Percentiles rank a stretch among this genome's conserved stretches.
Evolutionary conservation across 306 rosid species (phyloP).

Genomic region (Heteromeles arbutifolia): DNA sequence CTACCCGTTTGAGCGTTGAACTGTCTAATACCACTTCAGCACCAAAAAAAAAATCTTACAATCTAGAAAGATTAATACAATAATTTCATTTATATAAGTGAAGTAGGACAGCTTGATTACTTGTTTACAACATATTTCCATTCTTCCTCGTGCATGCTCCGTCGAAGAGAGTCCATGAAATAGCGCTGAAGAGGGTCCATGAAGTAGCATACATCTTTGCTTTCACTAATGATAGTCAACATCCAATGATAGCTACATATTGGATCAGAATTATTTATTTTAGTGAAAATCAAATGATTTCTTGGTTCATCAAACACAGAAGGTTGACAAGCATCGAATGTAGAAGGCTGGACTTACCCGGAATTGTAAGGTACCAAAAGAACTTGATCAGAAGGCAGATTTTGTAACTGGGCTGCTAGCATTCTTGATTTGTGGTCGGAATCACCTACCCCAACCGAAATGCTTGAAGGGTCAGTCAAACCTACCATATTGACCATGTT

Average conservation of each 20-base stretch:
- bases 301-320: not conserved
- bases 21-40: constrained; percentile 7
- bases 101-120: not conserved
- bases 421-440: not conserved
- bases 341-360: not conserved
- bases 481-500: constrained; percentile 5
- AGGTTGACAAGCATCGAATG: not conserved
- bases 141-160: constrained; percentile 11
- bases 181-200: constrained; percentile 8
- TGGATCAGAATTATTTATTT: not conserved
- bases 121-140: constrained; percentile 10
- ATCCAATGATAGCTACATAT: constrained; percentile 8
- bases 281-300: not conserved
- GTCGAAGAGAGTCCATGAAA: constrained; percentile 16
- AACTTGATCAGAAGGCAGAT: not conserved
- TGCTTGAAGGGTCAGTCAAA: constrained; percentile 2
- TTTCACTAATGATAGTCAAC: constrained; percentile 6
- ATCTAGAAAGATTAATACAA: not conserved
- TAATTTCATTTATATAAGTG: not conserved
- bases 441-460: not conserved
- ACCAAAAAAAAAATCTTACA: not conserved
- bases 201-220: constrained; percentile 5
- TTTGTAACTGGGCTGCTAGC: not conserved
- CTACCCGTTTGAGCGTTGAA: not conserved
- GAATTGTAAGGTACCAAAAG: constrained; percentile 11